Conservation (phyloP, 2,329 filamentous ascomycete species). For the Arthrinium puccinioides region DNA sequence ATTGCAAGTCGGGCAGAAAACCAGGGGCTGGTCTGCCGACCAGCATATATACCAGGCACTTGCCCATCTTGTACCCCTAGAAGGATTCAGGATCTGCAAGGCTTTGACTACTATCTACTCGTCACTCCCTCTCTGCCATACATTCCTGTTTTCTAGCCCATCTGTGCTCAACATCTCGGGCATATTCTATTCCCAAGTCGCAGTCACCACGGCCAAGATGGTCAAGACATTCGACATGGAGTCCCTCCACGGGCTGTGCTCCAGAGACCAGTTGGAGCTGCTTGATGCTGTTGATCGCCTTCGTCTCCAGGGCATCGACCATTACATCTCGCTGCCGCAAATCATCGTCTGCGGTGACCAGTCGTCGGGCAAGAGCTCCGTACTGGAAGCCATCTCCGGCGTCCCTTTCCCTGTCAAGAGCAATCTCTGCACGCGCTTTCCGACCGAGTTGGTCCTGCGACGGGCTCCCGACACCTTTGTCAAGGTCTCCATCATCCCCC, state of each 20-base stretch:
- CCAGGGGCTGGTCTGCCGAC: too few relatives aligned
- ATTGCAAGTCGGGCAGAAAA: too few relatives aligned
- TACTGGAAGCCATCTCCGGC: conserved; percentile 45
- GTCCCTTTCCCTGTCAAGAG: conserved; percentile 43
- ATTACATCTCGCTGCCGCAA: conserved; percentile 25
- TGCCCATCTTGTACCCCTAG: too few relatives aligned
- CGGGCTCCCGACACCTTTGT: neutral
- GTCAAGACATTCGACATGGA: too few relatives aligned
- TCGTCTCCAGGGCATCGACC: conserved; percentile 25
- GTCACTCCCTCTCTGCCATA: too few relatives aligned
- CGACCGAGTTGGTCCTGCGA: neutral
- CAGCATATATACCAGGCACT: too few relatives aligned
- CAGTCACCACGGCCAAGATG: too few relatives aligned
- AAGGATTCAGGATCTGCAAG: too few relatives aligned
- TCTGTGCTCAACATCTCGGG: too few relatives aligned
- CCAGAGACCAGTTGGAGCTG: neutral
- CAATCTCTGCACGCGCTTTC: conserved; percentile 1
- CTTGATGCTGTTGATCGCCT: conserved; percentile 11
- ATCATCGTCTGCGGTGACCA: conserved; percentile 46
- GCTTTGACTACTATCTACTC: too few relatives aligned
- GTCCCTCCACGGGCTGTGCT: neutral
- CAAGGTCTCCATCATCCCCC: neutral
- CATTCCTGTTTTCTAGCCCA: too few relatives aligned
- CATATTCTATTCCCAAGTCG: too few relatives aligned
- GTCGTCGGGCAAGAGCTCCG: conserved; percentile 48